Evolutionary conservation across 257 asterid species (phyloP).

Genomic region (Jacaranda copaia): DNA sequence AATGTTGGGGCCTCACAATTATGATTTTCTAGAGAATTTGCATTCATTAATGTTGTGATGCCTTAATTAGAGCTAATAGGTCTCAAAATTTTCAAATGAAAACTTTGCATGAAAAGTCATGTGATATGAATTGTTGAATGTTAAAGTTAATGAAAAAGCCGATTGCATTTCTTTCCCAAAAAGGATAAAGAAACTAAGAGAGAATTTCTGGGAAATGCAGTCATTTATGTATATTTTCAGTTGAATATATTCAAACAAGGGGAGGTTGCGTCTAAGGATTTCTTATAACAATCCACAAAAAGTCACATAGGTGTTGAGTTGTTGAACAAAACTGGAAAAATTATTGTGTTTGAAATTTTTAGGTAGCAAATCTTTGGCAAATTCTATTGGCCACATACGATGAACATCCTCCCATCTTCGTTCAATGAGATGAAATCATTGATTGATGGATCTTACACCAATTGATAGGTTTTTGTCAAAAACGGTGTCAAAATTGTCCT

Average conservation of each 20-base stretch:
- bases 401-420: slow-evolving; percentile 59
- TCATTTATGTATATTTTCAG: no score
- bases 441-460: slow-evolving; percentile 56
- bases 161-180: no score
- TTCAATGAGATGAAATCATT: slow-evolving; percentile 68
- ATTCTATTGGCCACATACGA: slow-evolving; percentile 69
- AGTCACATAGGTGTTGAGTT: slow-evolving; percentile 63
- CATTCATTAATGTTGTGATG: no score
- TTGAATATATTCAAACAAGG: no score
- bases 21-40: no score
- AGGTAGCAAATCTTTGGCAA: slow-evolving; percentile 67
- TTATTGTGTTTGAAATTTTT: slow-evolving; percentile 71
- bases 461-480: slow-evolving; percentile 61
- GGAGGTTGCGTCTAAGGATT: no score
- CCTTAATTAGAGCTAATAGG: no score
- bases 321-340: slow-evolving; percentile 71
- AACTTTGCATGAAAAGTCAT: not conserved
- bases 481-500: slow-evolving; percentile 64
- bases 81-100: not conserved
- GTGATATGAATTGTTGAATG: not conserved
- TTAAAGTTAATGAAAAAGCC: no score
- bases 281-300: not conserved
- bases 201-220: no score
- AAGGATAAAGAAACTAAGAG: no score
- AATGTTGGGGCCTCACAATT: no score